Evolutionary conservation across 352 stramenopile genomes (phyloP), one percentile per base, ranked within the genome.

Genomic region (Phytophthora melonis): DNA sequence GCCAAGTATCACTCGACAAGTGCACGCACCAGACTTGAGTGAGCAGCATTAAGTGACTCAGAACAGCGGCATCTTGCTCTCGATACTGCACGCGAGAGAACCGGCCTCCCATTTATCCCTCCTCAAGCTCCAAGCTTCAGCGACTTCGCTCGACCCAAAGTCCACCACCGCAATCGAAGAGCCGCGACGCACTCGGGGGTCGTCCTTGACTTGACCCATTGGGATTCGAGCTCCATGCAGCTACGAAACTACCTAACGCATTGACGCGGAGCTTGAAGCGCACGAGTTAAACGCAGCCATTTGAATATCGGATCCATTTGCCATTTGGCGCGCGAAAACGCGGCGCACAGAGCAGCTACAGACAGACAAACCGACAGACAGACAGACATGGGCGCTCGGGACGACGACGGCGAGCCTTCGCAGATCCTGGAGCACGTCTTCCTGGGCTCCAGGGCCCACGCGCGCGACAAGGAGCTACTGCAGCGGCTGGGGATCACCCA

Each of bases 81-180:
- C 87, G 84, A 63, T 93, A 94, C 74, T 94, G 84, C 63, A 93
- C 83, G 5, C 90, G 85, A 13, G 86, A 91, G 74, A 94, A 93
- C 32, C 83, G 80, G 13, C 87, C 86, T 27, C 87, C 86, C 87
- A 94, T 93, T 47, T 47, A 9, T 3, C 3, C 13, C 36, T 5
- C 6, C 13, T 7, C 36, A 32, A n/a, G n/a, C 18, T 10, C 45
- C 8, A 53, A 36, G 9, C 50, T 9, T 3, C 47, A 58, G 21
- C 32, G 39, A 45, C 39, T 6, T 45, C 30, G 39, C 39, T 45
- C 39, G 39, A n/a, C 39, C 39, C 39, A n/a, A 45, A 45, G 39
- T 45, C 39, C 2, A n/a, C 39, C 14, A 47, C 39, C 39, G 3
- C 39, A 18, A n/a, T 47, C 56, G 68, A 75, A 75, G 30, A 63